A percentile compares a stretch with the other conserved stretches of the same genome.
phyloP scores from a whole-genome alignment of 2,329 filamentous ascomycete species.

The Epicoccum nigrum region DNA sequence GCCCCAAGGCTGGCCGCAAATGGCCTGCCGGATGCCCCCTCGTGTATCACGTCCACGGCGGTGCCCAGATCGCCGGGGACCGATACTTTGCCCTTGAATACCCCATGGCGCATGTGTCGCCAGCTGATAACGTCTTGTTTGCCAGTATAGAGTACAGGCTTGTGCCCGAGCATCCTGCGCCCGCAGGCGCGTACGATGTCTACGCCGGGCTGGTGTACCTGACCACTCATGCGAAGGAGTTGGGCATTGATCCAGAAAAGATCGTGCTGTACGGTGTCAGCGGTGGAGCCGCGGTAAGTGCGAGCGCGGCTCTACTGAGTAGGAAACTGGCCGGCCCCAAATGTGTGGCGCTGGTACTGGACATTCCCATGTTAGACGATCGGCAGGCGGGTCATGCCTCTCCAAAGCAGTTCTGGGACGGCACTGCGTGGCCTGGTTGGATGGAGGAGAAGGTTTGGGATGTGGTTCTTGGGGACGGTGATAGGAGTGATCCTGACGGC shows the following conservation, averaged over 20 bases:
- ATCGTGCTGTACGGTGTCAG: constrained; percentile 54
- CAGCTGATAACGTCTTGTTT: constrained; percentile 23
- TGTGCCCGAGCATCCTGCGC: constrained; percentile 51
- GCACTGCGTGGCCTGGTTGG: constrained; percentile 44
- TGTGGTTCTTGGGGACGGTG: constrained; percentile 46
- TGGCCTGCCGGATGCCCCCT: constrained; percentile 3
- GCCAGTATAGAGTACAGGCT: constrained; percentile 50
- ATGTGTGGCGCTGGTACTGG: constrained; percentile 51
- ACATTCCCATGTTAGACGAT: constrained; percentile 58
- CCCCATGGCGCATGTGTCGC: constrained; percentile 31
- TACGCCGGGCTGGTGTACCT: constrained; percentile 32
- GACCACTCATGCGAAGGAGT: constrained; percentile 43
- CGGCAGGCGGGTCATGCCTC: constrained; percentile 40
- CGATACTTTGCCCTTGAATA: constrained; percentile 33
- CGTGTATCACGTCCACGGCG: constrained; percentile 49
- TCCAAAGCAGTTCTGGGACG: constrained; percentile 41
- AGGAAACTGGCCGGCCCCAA: constrained; percentile 41
- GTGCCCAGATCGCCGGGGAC: constrained; percentile 47
- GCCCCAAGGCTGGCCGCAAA: background rate
- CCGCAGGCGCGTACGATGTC: constrained; percentile 46
- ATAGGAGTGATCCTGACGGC: constrained; percentile 9
- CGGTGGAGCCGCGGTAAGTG: constrained; percentile 53
- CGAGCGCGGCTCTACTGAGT: constrained; percentile 48
- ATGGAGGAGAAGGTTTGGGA: constrained; percentile 53
- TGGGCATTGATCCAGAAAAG: constrained; percentile 50